Base-by-base conservation (phyloP, 192 early-diverging fungal genomes). In the Backusella tarrabulga region DNA sequence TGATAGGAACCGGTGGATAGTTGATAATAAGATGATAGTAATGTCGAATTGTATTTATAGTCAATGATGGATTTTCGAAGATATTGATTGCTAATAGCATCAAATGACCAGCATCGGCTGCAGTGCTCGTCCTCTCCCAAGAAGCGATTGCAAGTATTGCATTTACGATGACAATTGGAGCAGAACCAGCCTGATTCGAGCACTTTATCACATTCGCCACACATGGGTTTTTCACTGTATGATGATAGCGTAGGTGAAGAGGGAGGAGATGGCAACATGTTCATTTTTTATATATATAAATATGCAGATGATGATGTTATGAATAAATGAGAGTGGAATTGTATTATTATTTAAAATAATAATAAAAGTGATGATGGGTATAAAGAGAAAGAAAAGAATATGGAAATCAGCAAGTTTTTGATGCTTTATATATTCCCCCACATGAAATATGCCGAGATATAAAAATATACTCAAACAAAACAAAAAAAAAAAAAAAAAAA, bases 71-170 rank as follows among this genome's bases (percentile, higher is more conserved):
- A 17, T 46, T 72, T 72, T 44, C 71, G 71, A 23, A 9, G 19
- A 50, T 44, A 72, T 34, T 44, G 71, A 7, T 72, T 40, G 41
- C 42, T 72, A 7, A 34, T 3, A 15, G 74, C 15, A 68, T 79
- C 78, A 75, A 71, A 82, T 63, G 71, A 46, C 80, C 80, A 82
- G 66, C 80, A 82, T 66, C 80, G 54, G 29, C 77, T 75, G 68
- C 80, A 82, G 40, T 78, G 68, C 32, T 82, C 80, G 34, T 77
- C 73, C 32, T 60, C 34, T n/a, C 73, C 38, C 34, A 82, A 46
- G 34, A 78, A 82, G 4, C 80, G 76, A 72, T 82, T 82, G 40
- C 80, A 82, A 32, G 70, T 78, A 52, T 50, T 52, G 72, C 80
- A 82, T 56, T 76, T 75, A 12, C 36, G 63, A 66, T 82, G 80